Evolutionary conservation across 2,329 filamentous ascomycete species (phyloP).

Genomic region (Pestalotiopsis sp.): DNA sequence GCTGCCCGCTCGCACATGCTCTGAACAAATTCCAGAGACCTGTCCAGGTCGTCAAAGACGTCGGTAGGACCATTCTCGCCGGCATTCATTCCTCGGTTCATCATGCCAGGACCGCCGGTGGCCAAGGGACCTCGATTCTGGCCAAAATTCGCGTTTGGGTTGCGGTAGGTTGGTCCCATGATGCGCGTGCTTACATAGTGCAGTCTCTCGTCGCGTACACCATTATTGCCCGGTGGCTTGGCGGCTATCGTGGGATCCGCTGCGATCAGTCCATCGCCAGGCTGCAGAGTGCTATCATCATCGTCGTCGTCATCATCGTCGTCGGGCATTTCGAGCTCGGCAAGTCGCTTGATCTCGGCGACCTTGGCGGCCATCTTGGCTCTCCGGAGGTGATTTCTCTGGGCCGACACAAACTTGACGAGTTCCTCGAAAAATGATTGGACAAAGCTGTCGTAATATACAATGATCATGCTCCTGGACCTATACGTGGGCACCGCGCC

Average conservation of each 20-base stretch:
- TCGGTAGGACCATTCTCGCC: constrained; percentile 35
- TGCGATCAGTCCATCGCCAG: constrained; percentile 25
- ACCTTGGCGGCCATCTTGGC: constrained; percentile 82
- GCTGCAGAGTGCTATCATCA: constrained; percentile 28
- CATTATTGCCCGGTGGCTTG: constrained; percentile 14
- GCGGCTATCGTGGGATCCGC: constrained; percentile 17
- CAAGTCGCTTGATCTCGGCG: constrained; percentile 63
- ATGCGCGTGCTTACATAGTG: constrained; percentile 39
- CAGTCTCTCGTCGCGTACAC: constrained; percentile 30
- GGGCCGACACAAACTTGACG: constrained; percentile 78
- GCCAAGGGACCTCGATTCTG: constrained; percentile 15
- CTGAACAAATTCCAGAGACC: constrained; percentile 78
- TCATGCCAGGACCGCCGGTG: constrained; percentile 23
- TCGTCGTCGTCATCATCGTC: constrained; percentile 44
- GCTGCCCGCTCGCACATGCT: constrained; percentile 82
- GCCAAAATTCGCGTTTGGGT: constrained; percentile 26
- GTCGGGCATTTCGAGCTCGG: constrained; percentile 59
- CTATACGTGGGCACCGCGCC: constrained; percentile 59
- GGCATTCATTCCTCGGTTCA: constrained; percentile 21
- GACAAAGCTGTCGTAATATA: constrained; percentile 90
- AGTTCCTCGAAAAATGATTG: constrained; percentile 82
- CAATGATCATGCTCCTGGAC: constrained; percentile 74
- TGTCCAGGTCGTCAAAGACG: constrained; percentile 75
- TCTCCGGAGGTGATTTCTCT: constrained; percentile 82
- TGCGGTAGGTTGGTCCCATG: constrained; percentile 33